Evolutionary conservation across 2,329 filamentous ascomycete genomes (phyloP).

Genomic region (Hyphodiscus sp.): DNA sequence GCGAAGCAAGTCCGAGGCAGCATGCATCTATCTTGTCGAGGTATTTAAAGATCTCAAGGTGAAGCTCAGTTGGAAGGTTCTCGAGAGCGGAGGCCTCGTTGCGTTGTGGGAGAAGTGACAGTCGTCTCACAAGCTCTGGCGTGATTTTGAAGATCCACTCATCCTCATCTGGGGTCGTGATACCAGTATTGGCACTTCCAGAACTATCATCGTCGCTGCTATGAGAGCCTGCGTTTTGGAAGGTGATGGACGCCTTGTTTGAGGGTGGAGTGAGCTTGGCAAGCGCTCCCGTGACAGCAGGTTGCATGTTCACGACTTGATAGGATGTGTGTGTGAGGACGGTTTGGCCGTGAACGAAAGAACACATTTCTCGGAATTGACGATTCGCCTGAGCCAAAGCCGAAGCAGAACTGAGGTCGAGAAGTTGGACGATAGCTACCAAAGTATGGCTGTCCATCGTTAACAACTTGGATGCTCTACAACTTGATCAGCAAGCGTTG

Average conservation of each 20-base stretch:
- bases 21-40: constrained; percentile 60
- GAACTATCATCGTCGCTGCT: background rate
- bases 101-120: constrained; percentile 11
- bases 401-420: background rate
- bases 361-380: background rate
- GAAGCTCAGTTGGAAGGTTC: constrained; percentile 52
- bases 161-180: background rate
- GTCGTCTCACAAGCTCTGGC: constrained; percentile 17
- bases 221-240: background rate
- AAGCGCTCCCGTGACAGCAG: background rate
- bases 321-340: background rate
- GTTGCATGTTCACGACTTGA: background rate
- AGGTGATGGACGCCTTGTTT: background rate
- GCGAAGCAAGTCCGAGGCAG: constrained; percentile 53
- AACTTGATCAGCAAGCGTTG: background rate
- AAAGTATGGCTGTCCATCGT: background rate
- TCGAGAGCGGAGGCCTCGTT: constrained; percentile 30
- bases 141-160: constrained; percentile 16
- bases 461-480: background rate
- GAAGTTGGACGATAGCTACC: background rate
- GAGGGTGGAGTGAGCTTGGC: background rate
- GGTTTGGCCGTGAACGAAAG: background rate
- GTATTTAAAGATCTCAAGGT: constrained; percentile 54
- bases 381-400: background rate
- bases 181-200: background rate